A percentile compares a stretch with the other conserved stretches of the same genome.
These are phyloP conservation scores for Tremella fuciformis DNA, from an alignment of 768 basidiomycete species.

Conservation along the genomic window DNA sequence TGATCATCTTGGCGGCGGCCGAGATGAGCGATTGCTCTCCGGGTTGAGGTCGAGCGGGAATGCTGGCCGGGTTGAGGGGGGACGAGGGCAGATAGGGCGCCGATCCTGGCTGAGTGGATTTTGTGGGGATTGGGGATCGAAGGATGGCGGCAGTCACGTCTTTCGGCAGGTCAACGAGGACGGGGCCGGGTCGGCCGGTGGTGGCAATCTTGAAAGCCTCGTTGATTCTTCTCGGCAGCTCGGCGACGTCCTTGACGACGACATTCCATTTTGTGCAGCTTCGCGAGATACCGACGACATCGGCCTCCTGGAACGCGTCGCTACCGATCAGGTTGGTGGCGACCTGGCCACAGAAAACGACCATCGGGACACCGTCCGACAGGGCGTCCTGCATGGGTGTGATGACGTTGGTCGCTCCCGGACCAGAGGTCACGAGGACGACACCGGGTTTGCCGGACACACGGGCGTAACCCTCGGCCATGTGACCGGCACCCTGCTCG, in stretches of 20 bases:
- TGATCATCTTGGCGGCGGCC: conserved; percentile 86
- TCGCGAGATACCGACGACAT: conserved; percentile 91
- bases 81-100: conserved; percentile 54
- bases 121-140: conserved; percentile 76
- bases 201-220: conserved; percentile 99
- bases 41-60: conserved; percentile 58
- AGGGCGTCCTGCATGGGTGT: conserved; percentile 98
- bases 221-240: conserved; percentile 91
- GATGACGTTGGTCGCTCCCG: conserved; percentile 95
- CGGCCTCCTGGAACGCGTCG: conserved; percentile 98
- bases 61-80: conserved; percentile 47
- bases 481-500: conserved; percentile 97
- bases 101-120: conserved; percentile 77
- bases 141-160: conserved; percentile 93
- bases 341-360: conserved; percentile 97
- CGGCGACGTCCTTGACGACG: conserved; percentile 95
- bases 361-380: conserved; percentile 86
- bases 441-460: conserved; percentile 97
- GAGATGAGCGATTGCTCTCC: conserved; percentile 67
- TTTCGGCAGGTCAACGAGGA: conserved; percentile 97
- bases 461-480: conserved; percentile 97
- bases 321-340: conserved; percentile 98
- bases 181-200: conserved; percentile 92
- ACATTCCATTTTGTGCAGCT: conserved; percentile 99
- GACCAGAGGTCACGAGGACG: conserved; percentile 95